A percentile compares a stretch with the other conserved stretches of the same genome.
phyloP scores from a whole-genome alignment of 345 rosid species.

The Lumnitzera littorea region DNA sequence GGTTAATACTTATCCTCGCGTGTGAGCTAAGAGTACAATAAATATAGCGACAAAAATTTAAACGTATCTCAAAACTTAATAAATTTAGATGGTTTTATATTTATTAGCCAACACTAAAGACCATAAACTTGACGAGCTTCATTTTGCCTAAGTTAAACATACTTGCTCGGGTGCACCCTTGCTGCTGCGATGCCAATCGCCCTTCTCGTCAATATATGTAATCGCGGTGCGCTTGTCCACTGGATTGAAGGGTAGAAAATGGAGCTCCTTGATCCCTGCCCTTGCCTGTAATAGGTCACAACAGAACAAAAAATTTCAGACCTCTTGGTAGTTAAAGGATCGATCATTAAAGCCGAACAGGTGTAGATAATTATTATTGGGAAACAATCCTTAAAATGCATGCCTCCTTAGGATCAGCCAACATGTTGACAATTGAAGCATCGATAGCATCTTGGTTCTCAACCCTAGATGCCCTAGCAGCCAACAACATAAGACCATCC shows the following conservation, averaged over 20 bases:
- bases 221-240: slow-evolving; percentile 95
- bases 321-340: not conserved
- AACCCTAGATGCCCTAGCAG: slow-evolving; percentile 85
- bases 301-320: not conserved
- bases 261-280: slow-evolving; percentile 78
- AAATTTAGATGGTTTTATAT: not conserved
- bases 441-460: slow-evolving; percentile 99
- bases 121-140: not conserved
- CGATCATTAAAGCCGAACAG: not conserved
- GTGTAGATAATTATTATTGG: not conserved
- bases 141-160: not conserved
- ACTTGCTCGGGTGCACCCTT: slow-evolving; percentile 98
- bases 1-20: too few species aligned
- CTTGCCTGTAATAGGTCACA: slow-evolving; percentile 43
- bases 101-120: not conserved
- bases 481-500: slow-evolving; percentile 46
- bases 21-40: too few species aligned
- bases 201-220: slow-evolving; percentile 59
- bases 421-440: slow-evolving; percentile 83
- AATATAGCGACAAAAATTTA: too few species aligned
- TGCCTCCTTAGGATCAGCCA: slow-evolving; percentile 78
- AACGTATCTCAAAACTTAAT: too few species aligned
- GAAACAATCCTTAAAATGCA: not conserved
- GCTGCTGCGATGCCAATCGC: slow-evolving; percentile 77
- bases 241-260: slow-evolving; percentile 92